Evolutionary conservation across 768 basidiomycete species (phyloP).

Genomic region (Porpolomopsis calyptriformis): DNA sequence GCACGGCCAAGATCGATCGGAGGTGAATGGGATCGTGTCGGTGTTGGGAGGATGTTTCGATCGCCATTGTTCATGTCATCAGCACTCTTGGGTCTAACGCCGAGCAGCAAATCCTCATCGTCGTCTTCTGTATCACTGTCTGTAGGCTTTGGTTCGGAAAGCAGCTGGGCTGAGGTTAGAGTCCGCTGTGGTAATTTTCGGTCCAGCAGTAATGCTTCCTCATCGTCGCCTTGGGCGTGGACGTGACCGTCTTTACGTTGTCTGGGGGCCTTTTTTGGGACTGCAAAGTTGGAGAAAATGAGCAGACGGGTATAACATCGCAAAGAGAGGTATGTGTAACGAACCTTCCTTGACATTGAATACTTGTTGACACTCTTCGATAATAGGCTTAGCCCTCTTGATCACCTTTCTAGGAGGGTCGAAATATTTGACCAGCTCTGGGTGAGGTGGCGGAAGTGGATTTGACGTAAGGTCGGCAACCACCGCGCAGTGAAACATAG

Average conservation of each 20-base stretch:
- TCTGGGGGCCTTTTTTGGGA: conserved; percentile 51
- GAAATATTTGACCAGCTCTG: conserved; percentile 76
- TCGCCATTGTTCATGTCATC: conserved; percentile 1
- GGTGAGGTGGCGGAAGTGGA: conserved; percentile 79
- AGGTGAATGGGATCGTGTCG: conserved; percentile 39
- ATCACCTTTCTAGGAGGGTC: conserved; percentile 61
- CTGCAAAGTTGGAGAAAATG: conserved; percentile 21
- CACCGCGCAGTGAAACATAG: conserved; percentile 80
- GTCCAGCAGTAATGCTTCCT: conserved; percentile 48
- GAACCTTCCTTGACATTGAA: conserved; percentile 76
- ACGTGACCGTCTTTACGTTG: conserved; percentile 53
- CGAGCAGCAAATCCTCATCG: conserved; percentile 22
- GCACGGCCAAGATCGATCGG: conserved; percentile 42
- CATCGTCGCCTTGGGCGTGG: conserved; percentile 54
- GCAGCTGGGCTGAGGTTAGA: conserved; percentile 18
- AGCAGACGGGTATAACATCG: background rate
- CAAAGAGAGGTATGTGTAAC: conserved; percentile 10
- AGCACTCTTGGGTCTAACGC: background rate
- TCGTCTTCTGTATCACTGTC: conserved; percentile 49
- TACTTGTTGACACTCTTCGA: conserved; percentile 48
- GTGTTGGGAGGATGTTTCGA: conserved; percentile 34
- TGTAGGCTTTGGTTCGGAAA: conserved; percentile 16
- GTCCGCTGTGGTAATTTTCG: conserved; percentile 17
- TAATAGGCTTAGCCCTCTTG: conserved; percentile 44
- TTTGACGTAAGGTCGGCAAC: conserved; percentile 60